Evolutionary conservation across 768 basidiomycete species (phyloP).

Genomic region (Leucocoprinus birnbaumii): DNA sequence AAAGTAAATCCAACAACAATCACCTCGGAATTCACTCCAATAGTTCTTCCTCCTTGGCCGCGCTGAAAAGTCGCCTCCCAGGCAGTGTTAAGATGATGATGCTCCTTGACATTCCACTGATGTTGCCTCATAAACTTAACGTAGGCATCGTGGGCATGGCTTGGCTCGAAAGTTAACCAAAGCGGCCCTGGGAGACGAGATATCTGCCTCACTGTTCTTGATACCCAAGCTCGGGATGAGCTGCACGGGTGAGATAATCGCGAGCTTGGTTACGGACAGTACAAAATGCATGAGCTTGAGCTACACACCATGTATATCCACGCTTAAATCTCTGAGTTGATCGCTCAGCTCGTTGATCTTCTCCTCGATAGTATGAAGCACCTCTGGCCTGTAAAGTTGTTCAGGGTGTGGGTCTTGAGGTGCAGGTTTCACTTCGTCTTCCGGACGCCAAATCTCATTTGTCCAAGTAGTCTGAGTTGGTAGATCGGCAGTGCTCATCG

Average conservation of each 20-base stretch:
- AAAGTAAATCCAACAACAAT: too few relatives aligned
- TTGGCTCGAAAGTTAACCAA: slow-evolving; percentile 23
- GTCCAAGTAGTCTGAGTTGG: too few relatives aligned
- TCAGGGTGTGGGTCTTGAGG: too few relatives aligned
- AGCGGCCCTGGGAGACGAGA: background rate
- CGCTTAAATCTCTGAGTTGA: slow-evolving; percentile 60
- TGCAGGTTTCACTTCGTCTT: too few relatives aligned
- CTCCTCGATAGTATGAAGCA: slow-evolving; percentile 51
- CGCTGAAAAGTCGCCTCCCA: slow-evolving; percentile 73
- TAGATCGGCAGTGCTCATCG: too few relatives aligned
- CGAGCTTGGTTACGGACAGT: slow-evolving; percentile 9
- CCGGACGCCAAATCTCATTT: too few relatives aligned
- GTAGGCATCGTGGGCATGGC: slow-evolving; percentile 70
- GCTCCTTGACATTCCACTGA: slow-evolving; percentile 69
- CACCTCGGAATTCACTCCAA: slow-evolving; percentile 82
- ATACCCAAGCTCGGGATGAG: slow-evolving; percentile 64
- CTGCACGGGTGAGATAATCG: too few relatives aligned
- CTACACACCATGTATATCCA: slow-evolving; percentile 66
- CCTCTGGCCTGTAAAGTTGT: too few relatives aligned
- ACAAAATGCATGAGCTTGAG: background rate
- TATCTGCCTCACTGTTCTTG: slow-evolving; percentile 52
- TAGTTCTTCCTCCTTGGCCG: slow-evolving; percentile 55
- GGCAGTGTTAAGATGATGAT: slow-evolving; percentile 71
- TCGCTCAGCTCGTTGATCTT: slow-evolving; percentile 48
- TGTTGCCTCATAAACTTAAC: slow-evolving; percentile 63